Conservation (phyloP, 768 basidiomycete species). For the Leccinum uliginosum region DNA sequence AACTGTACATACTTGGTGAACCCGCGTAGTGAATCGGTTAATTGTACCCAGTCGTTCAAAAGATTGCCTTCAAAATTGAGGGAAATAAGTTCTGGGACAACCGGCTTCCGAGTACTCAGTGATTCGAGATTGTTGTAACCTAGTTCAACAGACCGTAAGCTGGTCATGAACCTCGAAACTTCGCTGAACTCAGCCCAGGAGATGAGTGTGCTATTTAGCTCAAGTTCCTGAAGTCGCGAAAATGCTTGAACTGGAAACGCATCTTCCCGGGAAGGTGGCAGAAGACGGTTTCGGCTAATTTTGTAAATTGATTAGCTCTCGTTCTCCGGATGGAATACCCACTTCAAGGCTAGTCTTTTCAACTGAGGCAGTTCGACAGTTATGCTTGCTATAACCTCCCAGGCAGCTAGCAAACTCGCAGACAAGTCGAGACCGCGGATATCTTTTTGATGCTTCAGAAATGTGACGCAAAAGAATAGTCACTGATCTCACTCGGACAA, state of each 20-base stretch:
- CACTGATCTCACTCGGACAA: slow-evolving; percentile 59
- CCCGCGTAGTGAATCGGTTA: slow-evolving; percentile 40
- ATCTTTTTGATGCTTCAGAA: slow-evolving; percentile 39
- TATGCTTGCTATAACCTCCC: slow-evolving; percentile 68
- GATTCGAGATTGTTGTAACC: slow-evolving; percentile 60
- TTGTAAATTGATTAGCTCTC: slow-evolving; percentile 15
- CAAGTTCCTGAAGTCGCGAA: slow-evolving; percentile 53
- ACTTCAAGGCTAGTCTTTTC: slow-evolving; percentile 76
- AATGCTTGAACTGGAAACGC: slow-evolving; percentile 41
- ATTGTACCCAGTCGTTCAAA: slow-evolving; percentile 51
- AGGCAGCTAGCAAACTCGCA: slow-evolving; percentile 62
- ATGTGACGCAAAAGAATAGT: slow-evolving; percentile 4
- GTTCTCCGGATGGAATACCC: slow-evolving; percentile 29
- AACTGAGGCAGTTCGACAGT: slow-evolving; percentile 56
- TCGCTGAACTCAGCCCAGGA: slow-evolving; percentile 64
- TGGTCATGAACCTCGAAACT: slow-evolving; percentile 51
- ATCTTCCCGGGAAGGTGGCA: slow-evolving; percentile 29
- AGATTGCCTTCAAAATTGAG: slow-evolving; percentile 73
- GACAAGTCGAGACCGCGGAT: slow-evolving; percentile 82
- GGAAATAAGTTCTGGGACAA: slow-evolving; percentile 35
- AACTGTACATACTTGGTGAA: slow-evolving; percentile 40
- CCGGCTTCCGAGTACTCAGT: slow-evolving; percentile 21
- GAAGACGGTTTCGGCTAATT: slow-evolving; percentile 65
- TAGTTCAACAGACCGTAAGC: slow-evolving; percentile 54
- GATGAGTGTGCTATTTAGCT: slow-evolving; percentile 69